Evolutionary conservation across 345 rosid genomes (phyloP), one percentile per base, ranked within the genome.

Genomic region (Cochlearia excelsa): DNA sequence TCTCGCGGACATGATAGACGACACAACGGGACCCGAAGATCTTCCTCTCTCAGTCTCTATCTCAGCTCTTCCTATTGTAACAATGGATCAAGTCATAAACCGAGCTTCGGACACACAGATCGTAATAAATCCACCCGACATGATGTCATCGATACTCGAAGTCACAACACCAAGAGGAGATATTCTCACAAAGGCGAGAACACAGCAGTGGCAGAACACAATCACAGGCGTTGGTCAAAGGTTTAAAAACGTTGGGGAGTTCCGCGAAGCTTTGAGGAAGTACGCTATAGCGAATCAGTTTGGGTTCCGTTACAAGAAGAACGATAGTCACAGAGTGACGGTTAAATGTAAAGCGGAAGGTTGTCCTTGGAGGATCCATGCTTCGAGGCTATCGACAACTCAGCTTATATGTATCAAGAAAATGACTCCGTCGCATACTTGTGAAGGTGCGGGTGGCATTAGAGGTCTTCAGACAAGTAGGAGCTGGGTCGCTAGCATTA

Each of bases 291-390:
- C 98, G 1, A 84, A 92, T 78, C 92, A 86, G 75, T 92, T 92
- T 78, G 90, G 96, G 16, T 88, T 84, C 63, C 81, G 86, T 53
- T 88, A 92, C 71, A 84, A 88, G 72, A 92, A 92, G 84, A 92
- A 92, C 16, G 98, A 88, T 61, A 92, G 96, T 54, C 92, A 92
- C 57, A 81, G 98, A 1, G 98, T 92, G 59, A 86, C 96, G 34
- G 98, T 92, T 28, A 88, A 92, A 75, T 88, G 98, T 76, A 92
- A 86, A 79, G 90, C 90, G 1, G 96, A 92, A 54, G 88, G 95
- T 40, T 92, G 98, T 71, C 96, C 95, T 33, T 92, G 96, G 96
- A 84, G 98, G 67, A 86, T 92, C 68, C 95, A 88, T 55, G 98
- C 98, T 10, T 92, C 96, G 2, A 81, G 96, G 77, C 68, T 92